A percentile compares a stretch with the other conserved stretches of the same genome.
phyloP scores from a whole-genome alignment of 2,329 filamentous ascomycete genomes.

The Xylariaceae sp. region DNA sequence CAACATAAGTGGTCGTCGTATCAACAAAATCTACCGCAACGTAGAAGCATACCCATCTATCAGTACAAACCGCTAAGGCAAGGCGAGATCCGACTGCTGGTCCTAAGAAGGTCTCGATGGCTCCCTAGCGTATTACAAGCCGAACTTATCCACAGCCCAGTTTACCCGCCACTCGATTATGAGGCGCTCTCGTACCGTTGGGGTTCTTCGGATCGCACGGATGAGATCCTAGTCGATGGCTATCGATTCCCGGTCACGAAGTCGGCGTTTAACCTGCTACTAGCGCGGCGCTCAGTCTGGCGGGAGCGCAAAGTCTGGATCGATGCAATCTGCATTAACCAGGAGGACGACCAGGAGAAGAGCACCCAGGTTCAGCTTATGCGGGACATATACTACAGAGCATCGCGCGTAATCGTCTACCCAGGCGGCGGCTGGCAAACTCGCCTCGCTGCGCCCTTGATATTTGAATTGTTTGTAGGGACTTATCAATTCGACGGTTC shows the following conservation, averaged over 20 bases:
- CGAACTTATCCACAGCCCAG: constrained; percentile 6
- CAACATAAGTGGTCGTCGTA: constrained; percentile 16
- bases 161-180: constrained; percentile 13
- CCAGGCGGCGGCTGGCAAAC: constrained; percentile 8
- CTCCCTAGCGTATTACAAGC: constrained; percentile 12
- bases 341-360: constrained; percentile 18
- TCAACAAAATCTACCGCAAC: constrained; percentile 8
- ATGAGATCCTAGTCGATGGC: constrained; percentile 16
- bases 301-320: constrained; percentile 19
- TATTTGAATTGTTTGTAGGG: constrained; percentile 3
- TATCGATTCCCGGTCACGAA: constrained; percentile 16
- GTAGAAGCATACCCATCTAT: constrained; percentile 5
- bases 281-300: constrained; percentile 15
- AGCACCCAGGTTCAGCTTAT: constrained; percentile 17
- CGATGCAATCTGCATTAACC: constrained; percentile 21
- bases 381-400: constrained; percentile 15
- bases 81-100: constrained; percentile 32
- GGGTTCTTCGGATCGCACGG: constrained; percentile 11
- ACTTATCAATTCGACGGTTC: background rate
- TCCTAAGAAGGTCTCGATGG: constrained; percentile 7
- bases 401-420: constrained; percentile 14
- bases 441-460: constrained; percentile 5
- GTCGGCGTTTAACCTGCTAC: constrained; percentile 16
- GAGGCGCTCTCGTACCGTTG: constrained; percentile 22
- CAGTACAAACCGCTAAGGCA: constrained; percentile 26